Conservation (phyloP, 441 rosid genomes). For the Melastoma candidum region DNA sequence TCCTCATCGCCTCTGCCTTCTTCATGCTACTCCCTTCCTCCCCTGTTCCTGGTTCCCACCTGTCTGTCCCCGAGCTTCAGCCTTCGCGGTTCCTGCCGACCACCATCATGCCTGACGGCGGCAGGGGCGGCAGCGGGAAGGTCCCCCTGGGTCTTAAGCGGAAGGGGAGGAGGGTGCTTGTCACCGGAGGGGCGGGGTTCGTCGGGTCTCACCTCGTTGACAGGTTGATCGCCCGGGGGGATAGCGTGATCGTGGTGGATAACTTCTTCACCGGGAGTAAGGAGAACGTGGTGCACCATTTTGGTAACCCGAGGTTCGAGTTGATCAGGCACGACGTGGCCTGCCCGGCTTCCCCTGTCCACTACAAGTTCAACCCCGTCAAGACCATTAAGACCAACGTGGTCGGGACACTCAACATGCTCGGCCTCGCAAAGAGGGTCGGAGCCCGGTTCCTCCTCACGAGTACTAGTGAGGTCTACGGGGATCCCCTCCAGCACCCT, state of each 20-base stretch:
- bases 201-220: slow-evolving; percentile 92
- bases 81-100: too few relatives aligned
- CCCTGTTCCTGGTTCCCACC: too few relatives aligned
- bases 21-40: slow-evolving; percentile 42
- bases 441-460: slow-evolving; percentile 84
- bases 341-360: slow-evolving; percentile 93
- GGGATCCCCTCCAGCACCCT: slow-evolving; percentile 14
- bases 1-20: slow-evolving; percentile 60
- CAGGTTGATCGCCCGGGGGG: slow-evolving; percentile 80
- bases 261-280: slow-evolving; percentile 89
- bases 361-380: slow-evolving; percentile 89
- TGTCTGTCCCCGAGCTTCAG: too few relatives aligned
- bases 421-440: slow-evolving; percentile 80
- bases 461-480: slow-evolving; percentile 74
- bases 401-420: slow-evolving; percentile 85
- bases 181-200: slow-evolving; percentile 93
- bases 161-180: slow-evolving; percentile 67
- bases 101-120: slow-evolving; percentile 5
- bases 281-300: slow-evolving; percentile 92
- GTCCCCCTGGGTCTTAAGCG: slow-evolving; percentile 70
- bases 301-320: slow-evolving; percentile 79
- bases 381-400: slow-evolving; percentile 95
- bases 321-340: slow-evolving; percentile 90
- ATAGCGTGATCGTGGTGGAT: slow-evolving; percentile 83
- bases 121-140: slow-evolving; percentile 43